These are phyloP conservation scores for Butyriboletus appendiculatus DNA, from an alignment of 1,284 basidiomycete genomes.

Conservation along the genomic window DNA sequence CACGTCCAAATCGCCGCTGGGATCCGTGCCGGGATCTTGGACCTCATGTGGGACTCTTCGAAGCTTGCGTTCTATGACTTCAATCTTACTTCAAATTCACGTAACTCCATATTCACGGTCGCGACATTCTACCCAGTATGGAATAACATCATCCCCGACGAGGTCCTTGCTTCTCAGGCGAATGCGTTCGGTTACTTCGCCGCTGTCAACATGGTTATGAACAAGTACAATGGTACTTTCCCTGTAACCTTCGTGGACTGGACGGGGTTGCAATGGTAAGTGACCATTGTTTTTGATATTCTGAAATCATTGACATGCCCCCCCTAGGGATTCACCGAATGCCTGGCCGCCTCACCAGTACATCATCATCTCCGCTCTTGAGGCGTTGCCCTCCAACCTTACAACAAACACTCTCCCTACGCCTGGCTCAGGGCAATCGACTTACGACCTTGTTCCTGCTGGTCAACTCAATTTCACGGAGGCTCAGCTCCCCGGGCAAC, in stretches of 20 bases:
- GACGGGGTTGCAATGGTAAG: conserved; percentile 81
- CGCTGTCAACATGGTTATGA: conserved; percentile 74
- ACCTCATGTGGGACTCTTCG: conserved; percentile 81
- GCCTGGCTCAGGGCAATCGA: conserved; percentile 49
- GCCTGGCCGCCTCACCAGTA: conserved; percentile 88
- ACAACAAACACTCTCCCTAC: conserved; percentile 52
- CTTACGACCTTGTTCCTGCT: conserved; percentile 68
- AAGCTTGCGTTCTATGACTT: conserved; percentile 91
- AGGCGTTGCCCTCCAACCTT: conserved; percentile 68
- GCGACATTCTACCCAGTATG: conserved; percentile 88
- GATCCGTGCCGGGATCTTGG: conserved; percentile 73
- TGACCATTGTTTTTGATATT: not conserved
- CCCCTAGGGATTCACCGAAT: conserved; percentile 68
- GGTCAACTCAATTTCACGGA: conserved; percentile 77
- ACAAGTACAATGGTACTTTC: conserved; percentile 64
- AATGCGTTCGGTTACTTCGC: conserved; percentile 77
- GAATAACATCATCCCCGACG: conserved; percentile 81
- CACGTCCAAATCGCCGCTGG: conserved; percentile 62
- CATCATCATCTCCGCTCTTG: conserved; percentile 78
- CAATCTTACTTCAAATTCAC: conserved; percentile 66
- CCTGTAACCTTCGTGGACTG: conserved; percentile 52
- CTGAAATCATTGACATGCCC: not conserved
- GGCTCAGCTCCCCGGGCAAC: conserved; percentile 67
- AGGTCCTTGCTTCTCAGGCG: conserved; percentile 55
- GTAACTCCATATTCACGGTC: conserved; percentile 63